phyloP scores from a whole-genome alignment of 345 rosid species.

The Sisymbrium irio region DNA sequence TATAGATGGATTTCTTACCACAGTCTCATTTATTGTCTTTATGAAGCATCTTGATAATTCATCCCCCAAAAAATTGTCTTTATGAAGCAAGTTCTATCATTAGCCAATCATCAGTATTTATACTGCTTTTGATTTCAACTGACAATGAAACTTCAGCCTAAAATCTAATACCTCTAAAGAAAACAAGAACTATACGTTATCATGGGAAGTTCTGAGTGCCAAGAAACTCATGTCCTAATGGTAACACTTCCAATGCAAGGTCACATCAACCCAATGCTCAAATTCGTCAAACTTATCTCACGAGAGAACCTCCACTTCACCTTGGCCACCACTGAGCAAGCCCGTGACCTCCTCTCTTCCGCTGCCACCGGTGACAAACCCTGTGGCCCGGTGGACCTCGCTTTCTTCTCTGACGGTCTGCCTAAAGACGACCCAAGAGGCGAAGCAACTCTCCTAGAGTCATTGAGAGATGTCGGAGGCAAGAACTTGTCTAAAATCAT shows the following conservation, averaged over 20 bases:
- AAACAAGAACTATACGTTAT: not conserved
- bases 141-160: not conserved
- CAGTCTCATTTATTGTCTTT: not conserved
- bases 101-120: slow-evolving; percentile 1
- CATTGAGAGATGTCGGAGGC: slow-evolving; percentile 34
- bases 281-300: slow-evolving; percentile 44
- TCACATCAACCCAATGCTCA: slow-evolving; percentile 35
- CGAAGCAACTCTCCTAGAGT: not conserved
- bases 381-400: slow-evolving; percentile 24
- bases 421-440: slow-evolving; percentile 32
- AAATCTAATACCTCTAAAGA: not conserved
- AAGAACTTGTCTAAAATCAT: slow-evolving; percentile 41
- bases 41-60: too few species aligned
- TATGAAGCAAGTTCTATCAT: not conserved
- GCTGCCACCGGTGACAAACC: not conserved
- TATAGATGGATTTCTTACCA: slow-evolving; percentile 4
- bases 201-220: slow-evolving; percentile 24
- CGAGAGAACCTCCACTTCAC: slow-evolving; percentile 43
- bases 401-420: slow-evolving; percentile 50
- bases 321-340: slow-evolving; percentile 47
- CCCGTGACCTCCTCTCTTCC: slow-evolving; percentile 32
- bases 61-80: not conserved
- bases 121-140: not conserved
- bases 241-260: slow-evolving; percentile 42
- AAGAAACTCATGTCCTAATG: slow-evolving; percentile 42